These are phyloP conservation scores for Evernia prunastri DNA, from an alignment of 495 filamentous ascomycete genomes.

Conservation along the genomic window DNA sequence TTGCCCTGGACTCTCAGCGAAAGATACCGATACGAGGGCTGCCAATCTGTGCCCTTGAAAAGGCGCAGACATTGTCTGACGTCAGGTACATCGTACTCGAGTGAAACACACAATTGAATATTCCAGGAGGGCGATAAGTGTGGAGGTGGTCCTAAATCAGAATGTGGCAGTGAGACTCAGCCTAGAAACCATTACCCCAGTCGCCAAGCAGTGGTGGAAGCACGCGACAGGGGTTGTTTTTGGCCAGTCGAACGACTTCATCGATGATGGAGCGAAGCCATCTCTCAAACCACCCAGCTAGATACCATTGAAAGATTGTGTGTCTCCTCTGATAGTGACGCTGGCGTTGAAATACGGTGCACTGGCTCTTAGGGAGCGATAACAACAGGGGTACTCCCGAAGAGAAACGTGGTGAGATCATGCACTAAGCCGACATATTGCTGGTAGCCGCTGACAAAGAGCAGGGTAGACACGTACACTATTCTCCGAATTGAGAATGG, in stretches of 20 bases:
- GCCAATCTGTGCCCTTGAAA: neutral
- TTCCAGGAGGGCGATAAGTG: neutral
- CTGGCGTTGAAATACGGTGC: neutral
- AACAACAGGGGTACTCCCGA: neutral
- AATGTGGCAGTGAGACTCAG: neutral
- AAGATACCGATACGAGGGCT: neutral
- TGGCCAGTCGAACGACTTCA: neutral
- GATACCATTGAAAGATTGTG: neutral
- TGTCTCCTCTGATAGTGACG: neutral
- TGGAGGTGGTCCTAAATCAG: neutral
- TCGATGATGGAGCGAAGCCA: neutral
- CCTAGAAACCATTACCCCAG: neutral
- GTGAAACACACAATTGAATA: neutral
- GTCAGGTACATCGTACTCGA: neutral
- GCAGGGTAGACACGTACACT: neutral
- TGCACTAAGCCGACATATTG: neutral
- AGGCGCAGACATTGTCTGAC: neutral
- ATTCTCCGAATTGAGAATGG: neutral
- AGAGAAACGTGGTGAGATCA: neutral
- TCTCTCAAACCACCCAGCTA: neutral
- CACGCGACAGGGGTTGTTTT: neutral
- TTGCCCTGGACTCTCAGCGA: neutral
- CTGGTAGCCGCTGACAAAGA: neutral
- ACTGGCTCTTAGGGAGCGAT: neutral
- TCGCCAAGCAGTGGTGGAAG: neutral